Evolutionary conservation across 1,284 basidiomycete species (phyloP).

Genomic region (Pseudozyma thailandica): DNA sequence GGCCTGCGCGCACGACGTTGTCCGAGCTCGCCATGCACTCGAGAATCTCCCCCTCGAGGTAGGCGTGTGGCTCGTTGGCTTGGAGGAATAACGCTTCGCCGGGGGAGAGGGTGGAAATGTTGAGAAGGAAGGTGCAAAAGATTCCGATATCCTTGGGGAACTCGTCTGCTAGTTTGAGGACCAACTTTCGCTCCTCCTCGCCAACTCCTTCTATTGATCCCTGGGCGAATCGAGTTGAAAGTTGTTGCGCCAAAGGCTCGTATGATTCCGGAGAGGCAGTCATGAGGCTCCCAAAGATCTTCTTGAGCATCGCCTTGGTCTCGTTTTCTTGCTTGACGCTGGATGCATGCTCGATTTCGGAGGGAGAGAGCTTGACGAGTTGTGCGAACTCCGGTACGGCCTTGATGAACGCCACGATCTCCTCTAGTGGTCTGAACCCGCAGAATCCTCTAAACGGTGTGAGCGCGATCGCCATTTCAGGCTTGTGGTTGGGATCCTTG

Average conservation of each 20-base stretch:
- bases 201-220: slow-evolving; percentile 2
- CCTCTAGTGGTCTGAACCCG: slow-evolving; percentile 83
- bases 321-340: slow-evolving; percentile 6
- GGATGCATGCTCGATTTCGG: slow-evolving; percentile 5
- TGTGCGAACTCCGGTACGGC: slow-evolving; percentile 81
- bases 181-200: slow-evolving; percentile 72
- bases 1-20: slow-evolving; percentile 97
- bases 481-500: slow-evolving; percentile 95
- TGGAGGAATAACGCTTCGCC: slow-evolving; percentile 94
- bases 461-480: slow-evolving; percentile 96
- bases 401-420: slow-evolving; percentile 77
- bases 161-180: slow-evolving; percentile 79
- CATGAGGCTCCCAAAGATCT: slow-evolving; percentile 58
- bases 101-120: slow-evolving; percentile 80
- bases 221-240: slow-evolving; percentile 19
- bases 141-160: slow-evolving; percentile 94
- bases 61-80: slow-evolving; percentile 96
- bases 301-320: slow-evolving; percentile 32
- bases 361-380: slow-evolving; percentile 28
- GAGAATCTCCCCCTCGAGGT: slow-evolving; percentile 74
- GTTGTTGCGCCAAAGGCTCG: slow-evolving; percentile 17
- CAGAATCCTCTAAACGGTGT: slow-evolving; percentile 91
- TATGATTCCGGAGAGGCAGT: slow-evolving; percentile 2
- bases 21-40: slow-evolving; percentile 72
- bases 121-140: slow-evolving; percentile 91